phyloP scores from a whole-genome alignment of 257 asterid genomes.

The Solanum raphanifolium region DNA sequence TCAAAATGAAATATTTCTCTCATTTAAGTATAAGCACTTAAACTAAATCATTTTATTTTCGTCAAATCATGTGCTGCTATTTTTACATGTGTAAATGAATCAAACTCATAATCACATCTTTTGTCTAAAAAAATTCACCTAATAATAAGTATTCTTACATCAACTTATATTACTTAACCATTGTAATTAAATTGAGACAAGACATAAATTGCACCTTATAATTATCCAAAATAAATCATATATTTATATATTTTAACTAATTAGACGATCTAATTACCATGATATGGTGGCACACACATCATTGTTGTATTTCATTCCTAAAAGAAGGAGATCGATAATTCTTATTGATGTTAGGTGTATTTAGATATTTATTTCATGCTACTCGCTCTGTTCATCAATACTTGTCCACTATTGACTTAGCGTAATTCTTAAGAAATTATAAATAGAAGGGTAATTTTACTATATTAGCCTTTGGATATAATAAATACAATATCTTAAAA shows the following conservation, averaged over 20 bases:
- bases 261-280: background rate
- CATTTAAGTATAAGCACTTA: background rate
- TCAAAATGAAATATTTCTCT: too few species aligned
- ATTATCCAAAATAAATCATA: background rate
- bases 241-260: background rate
- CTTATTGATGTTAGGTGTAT: background rate
- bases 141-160: background rate
- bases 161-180: background rate
- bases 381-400: too few species aligned
- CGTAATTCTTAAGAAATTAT: too few species aligned
- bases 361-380: too few species aligned
- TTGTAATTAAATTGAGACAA: background rate
- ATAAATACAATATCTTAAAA: too few species aligned
- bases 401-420: too few species aligned
- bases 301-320: background rate
- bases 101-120: background rate
- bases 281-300: background rate
- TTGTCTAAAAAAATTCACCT: background rate
- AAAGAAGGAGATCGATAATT: background rate
- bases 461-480: too few species aligned
- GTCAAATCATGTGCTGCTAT: background rate
- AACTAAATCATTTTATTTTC: too few species aligned
- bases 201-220: background rate
- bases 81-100: background rate
- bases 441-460: too few species aligned